phyloP scores from a whole-genome alignment of 2,329 filamentous ascomycete species.

The Botrytis squamosa region DNA sequence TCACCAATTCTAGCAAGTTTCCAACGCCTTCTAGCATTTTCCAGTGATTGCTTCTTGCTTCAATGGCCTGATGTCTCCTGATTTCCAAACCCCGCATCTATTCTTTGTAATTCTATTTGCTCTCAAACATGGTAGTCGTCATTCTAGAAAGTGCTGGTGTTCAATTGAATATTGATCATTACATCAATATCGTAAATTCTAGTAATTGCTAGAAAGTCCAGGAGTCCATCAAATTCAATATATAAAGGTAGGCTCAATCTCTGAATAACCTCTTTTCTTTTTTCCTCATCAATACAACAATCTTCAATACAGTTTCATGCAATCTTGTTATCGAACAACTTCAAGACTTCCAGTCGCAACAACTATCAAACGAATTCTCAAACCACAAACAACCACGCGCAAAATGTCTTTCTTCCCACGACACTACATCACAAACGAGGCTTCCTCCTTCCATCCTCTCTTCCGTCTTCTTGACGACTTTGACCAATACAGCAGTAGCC shows the following conservation, averaged over 20 bases:
- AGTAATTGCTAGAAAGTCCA: constrained; percentile 17
- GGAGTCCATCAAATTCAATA: constrained; percentile 2
- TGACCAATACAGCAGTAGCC: constrained; percentile 50
- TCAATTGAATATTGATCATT: not conserved
- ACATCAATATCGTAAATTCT: constrained; percentile 8
- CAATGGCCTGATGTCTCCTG: constrained; percentile 9
- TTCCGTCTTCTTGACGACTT: constrained; percentile 66
- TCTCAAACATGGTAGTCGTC: not conserved
- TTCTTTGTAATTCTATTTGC: constrained; percentile 19
- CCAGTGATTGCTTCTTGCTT: constrained; percentile 9
- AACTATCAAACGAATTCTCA: constrained; percentile 23
- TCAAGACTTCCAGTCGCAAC: constrained; percentile 21
- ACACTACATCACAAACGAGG: constrained; percentile 41
- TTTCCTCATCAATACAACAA: constrained; percentile 22
- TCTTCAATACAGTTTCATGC: constrained; percentile 21
- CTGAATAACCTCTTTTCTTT: not conserved
- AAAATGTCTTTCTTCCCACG: constrained; percentile 63
- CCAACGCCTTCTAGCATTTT: constrained; percentile 4
- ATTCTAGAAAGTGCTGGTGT: constrained; percentile 14
- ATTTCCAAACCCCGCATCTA: not conserved
- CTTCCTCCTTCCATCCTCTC: constrained; percentile 55
- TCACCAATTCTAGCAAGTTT: constrained; percentile 10
- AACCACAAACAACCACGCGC: constrained; percentile 36
- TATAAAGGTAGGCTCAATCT: constrained; percentile 17
- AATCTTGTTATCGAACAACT: constrained; percentile 15